Percentiles rank a stretch among this genome's conserved stretches.
Conservation (phyloP, 164 flowering plant genomes). For the Umbellularia californica region DNA sequence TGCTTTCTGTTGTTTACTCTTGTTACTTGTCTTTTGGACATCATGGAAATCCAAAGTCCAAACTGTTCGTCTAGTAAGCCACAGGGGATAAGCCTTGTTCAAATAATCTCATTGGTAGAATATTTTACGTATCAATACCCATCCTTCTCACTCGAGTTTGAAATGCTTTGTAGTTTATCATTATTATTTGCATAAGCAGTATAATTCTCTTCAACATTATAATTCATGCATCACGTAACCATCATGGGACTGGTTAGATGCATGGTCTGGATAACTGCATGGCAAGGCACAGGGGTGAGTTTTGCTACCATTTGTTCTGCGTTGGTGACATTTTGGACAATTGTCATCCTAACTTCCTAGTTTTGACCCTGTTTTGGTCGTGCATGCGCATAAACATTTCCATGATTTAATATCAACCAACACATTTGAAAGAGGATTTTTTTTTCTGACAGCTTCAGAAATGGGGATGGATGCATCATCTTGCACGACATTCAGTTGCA, state of each 20-base stretch:
- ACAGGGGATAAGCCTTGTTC: not conserved
- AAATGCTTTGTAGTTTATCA: not conserved
- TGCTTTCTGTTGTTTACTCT: not conserved
- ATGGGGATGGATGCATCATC: constrained; percentile 99
- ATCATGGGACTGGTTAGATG: not conserved
- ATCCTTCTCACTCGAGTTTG: not conserved
- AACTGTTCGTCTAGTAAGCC: not conserved
- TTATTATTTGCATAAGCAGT: not conserved
- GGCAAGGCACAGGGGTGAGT: not conserved
- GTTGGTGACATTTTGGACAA: not conserved
- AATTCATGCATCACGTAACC: not conserved
- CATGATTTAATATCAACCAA: not conserved
- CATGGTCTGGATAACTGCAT: not conserved
- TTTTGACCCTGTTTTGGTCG: not conserved
- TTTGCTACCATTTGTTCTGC: not conserved
- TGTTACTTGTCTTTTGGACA: too few species aligned
- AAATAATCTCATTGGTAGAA: not conserved
- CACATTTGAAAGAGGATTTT: constrained; percentile 1
- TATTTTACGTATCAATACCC: not conserved
- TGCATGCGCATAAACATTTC: not conserved
- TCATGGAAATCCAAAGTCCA: too few species aligned
- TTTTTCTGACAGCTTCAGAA: constrained; percentile 52
- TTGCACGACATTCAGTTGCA: constrained; percentile 94
- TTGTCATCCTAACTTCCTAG: not conserved
- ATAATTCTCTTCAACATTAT: not conserved